Evolutionary conservation across 2,329 filamentous ascomycete species (phyloP), one percentile per base, ranked within the genome.

Genomic region (Plectosphaerella cucumerina): DNA sequence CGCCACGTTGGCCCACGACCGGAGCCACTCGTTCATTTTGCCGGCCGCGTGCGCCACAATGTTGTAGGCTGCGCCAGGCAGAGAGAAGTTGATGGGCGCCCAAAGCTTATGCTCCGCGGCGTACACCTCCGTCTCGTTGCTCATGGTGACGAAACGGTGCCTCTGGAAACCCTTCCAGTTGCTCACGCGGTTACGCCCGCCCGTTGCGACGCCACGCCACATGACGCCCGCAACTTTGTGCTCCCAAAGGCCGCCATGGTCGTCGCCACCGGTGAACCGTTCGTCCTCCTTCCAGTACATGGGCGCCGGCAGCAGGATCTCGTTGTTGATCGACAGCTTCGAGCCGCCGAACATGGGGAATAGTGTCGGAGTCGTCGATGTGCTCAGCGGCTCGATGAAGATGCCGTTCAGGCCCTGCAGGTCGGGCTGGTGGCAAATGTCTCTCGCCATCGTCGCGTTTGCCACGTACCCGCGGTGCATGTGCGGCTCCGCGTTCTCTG

Each of bases 141-240:
- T 78, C 83, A 90, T 87, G 44, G 82, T 75, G 2, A 90, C 78
- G 61, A 91, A 89, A 2, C 88, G 84, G 61, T 90, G 87, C 4
- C 87, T 81, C 56, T 91, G 87, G 60, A 90, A 90, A 0, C 82
- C 79, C 11, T 74, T 79, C 87, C 87, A 91, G 59, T 84, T 90
- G 23, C 76, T 58, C 64, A 73, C 60, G 57, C 74, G 69, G 57
- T 87, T 84, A 37, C 69, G 68, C 1, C 85, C 85, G 3, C 85
- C 85, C 1, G 84, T 86, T 2, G 83, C 84, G 9, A 86, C 82
- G 33, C 85, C 85, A 31, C 85, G 81, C 85, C 85, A 88, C 47
- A 86, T 69, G 34, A 79, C 74, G 3, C 63, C 65, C 56, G 76
- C 67, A 1, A 62, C 50, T 66, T 88, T 89, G n/a, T 73, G 62